Evolutionary conservation across 1,139 yeast species (phyloP).

Genomic region (Protomyces macrosporus): DNA sequence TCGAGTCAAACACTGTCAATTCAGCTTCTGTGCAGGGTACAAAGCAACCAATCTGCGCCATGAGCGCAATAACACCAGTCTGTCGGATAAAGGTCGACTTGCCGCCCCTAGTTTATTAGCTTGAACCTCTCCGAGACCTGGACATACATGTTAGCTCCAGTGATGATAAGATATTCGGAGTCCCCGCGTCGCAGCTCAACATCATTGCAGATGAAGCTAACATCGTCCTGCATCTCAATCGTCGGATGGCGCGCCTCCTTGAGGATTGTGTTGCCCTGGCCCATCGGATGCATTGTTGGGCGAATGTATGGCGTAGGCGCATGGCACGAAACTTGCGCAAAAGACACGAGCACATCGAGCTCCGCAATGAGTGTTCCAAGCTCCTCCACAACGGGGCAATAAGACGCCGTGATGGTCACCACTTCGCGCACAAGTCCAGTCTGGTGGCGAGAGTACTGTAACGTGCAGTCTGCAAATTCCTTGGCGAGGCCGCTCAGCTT

Average conservation of each 20-base stretch:
- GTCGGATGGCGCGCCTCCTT: conserved; percentile 87
- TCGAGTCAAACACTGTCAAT: conserved; percentile 78
- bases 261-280: conserved; percentile 51
- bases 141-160: conserved; percentile 95
- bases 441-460: conserved; percentile 69
- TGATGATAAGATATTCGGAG: conserved; percentile 71
- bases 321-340: conserved; percentile 77
- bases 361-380: conserved; percentile 62
- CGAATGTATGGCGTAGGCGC: conserved; percentile 78
- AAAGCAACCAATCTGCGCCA: conserved; percentile 92
- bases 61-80: conserved; percentile 76
- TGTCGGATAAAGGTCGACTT: conserved; percentile 92
- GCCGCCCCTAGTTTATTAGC: conserved; percentile 44
- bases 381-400: conserved; percentile 67
- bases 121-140: background rate
- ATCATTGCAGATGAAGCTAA: conserved; percentile 83
- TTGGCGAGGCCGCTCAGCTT: conserved; percentile 56
- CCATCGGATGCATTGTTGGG: conserved; percentile 59
- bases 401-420: conserved; percentile 70
- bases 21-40: conserved; percentile 74
- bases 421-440: conserved; percentile 74
- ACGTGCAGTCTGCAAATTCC: conserved; percentile 54
- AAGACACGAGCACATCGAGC: conserved; percentile 74
- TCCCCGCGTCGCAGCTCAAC: conserved; percentile 50
- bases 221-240: conserved; percentile 83